Conservation (phyloP, 805 yeast genomes). For the Wickerhamiella allomyrinae region DNA sequence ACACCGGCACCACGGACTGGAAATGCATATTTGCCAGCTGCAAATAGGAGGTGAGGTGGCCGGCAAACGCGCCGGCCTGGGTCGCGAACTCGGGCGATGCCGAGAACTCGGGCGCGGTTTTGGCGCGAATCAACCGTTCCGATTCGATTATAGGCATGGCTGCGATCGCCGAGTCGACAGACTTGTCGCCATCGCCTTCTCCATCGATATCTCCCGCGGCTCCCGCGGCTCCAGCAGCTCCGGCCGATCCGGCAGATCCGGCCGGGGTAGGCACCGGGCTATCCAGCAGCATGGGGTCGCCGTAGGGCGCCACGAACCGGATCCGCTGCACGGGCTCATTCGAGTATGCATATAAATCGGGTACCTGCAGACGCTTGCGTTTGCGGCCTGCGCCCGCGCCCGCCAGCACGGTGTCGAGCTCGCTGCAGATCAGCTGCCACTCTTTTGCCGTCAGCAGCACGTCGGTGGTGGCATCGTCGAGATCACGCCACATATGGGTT, state of each 20-base stretch:
- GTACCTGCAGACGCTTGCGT: not conserved
- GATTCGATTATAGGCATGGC: not conserved
- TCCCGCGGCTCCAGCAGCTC: too few species aligned
- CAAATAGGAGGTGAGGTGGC: slow-evolving; percentile 4
- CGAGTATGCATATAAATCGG: slow-evolving; percentile 3
- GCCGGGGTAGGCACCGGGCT: too few species aligned
- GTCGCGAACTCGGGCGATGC: not conserved
- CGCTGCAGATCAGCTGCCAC: slow-evolving; percentile 4
- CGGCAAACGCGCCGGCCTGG: slow-evolving; percentile 2
- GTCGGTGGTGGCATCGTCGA: not conserved
- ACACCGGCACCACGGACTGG: slow-evolving; percentile 2
- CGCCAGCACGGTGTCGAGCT: slow-evolving; percentile 3
- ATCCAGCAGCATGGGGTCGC: slow-evolving; percentile 3
- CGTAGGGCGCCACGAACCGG: slow-evolving; percentile 7
- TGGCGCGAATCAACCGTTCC: not conserved
- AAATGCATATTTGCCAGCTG: not conserved
- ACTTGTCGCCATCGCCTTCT: too few species aligned
- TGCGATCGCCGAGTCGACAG: too few species aligned
- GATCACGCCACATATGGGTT: not conserved
- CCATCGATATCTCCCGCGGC: too few species aligned
- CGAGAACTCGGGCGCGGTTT: not conserved
- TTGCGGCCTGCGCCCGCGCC: not conserved
- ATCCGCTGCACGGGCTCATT: slow-evolving; percentile 1
- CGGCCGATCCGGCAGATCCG: not conserved
- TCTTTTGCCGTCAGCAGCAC: not conserved